Percentiles rank a stretch among this genome's conserved stretches.
Evolutionary conservation across 441 rosid species (phyloP).

Genomic region (Euphorbia corollata): DNA sequence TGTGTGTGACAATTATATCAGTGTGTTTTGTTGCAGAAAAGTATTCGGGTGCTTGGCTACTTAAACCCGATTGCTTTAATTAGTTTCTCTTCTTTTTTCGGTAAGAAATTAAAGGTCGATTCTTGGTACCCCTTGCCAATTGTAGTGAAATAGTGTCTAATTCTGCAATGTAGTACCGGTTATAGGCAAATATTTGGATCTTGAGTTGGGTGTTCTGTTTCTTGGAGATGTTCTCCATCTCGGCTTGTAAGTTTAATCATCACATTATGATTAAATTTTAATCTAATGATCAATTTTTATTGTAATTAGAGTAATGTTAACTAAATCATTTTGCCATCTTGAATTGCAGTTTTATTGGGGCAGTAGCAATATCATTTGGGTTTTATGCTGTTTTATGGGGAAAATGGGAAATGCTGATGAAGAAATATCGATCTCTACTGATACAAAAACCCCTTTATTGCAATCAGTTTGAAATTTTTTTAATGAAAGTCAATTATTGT

Average conservation of each 20-base stretch:
- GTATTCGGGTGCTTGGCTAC: slow-evolving; percentile 15
- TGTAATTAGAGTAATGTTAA: too few relatives aligned
- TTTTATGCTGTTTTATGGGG: slow-evolving; percentile 40
- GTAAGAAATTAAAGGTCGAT: background rate
- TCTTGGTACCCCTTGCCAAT: background rate
- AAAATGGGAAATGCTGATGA: slow-evolving; percentile 38
- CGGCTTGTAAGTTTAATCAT: slow-evolving; percentile 22
- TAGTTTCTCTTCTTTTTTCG: slow-evolving; percentile 13
- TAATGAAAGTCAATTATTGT: too few relatives aligned
- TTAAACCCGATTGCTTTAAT: slow-evolving; percentile 5
- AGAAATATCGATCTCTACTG: background rate
- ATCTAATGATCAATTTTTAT: background rate
- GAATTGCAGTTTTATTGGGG: slow-evolving; percentile 35
- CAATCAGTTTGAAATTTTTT: background rate
- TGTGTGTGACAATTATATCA: slow-evolving; percentile 14
- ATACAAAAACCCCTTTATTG: background rate
- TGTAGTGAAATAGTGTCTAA: background rate
- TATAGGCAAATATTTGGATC: slow-evolving; percentile 7
- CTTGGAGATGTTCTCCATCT: slow-evolving; percentile 30
- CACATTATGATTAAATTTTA: background rate
- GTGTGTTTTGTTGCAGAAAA: slow-evolving; percentile 11
- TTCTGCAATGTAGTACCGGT: background rate
- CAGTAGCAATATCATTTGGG: slow-evolving; percentile 30
- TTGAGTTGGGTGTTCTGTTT: slow-evolving; percentile 21
- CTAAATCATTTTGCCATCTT: background rate